Evolutionary conservation across 345 rosid genomes (phyloP).

Genomic region (Noccaea bulbosa): DNA sequence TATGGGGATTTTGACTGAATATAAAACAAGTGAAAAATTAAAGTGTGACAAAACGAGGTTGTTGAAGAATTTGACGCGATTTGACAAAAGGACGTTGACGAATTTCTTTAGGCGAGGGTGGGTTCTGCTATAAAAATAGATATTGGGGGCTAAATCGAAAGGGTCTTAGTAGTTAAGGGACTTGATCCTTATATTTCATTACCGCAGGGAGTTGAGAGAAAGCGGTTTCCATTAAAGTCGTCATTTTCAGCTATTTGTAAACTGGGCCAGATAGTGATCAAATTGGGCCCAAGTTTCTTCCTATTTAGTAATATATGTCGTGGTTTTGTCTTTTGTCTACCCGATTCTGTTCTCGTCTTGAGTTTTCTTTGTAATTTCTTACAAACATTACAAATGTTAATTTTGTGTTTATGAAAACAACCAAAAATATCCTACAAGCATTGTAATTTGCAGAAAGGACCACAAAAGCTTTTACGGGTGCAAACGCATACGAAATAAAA

Average conservation of each 20-base stretch:
- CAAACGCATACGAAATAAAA: slow-evolving; percentile 1
- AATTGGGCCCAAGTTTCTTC: slow-evolving; percentile 22
- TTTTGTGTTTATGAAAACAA: slow-evolving; percentile 7
- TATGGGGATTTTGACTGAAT: not conserved
- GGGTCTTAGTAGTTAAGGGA: slow-evolving; percentile 1
- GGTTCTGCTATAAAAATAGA: not conserved
- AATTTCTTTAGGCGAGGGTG: not conserved
- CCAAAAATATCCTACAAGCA: not conserved
- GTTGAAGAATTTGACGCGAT: slow-evolving; percentile 22
- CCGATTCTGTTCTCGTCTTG: slow-evolving; percentile 7
- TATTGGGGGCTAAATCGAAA: not conserved
- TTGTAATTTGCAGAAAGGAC: not conserved
- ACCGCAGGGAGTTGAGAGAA: not conserved
- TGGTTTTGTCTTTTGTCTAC: slow-evolving; percentile 9
- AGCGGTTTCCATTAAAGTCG: not conserved
- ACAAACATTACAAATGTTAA: not conserved
- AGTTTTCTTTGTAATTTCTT: not conserved
- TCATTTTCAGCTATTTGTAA: slow-evolving; percentile 33
- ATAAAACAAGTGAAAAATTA: not conserved
- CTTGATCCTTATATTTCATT: not conserved
- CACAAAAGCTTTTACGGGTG: not conserved
- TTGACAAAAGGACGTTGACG: slow-evolving; percentile 13
- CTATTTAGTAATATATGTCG: slow-evolving; percentile 29
- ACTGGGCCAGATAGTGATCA: slow-evolving; percentile 31
- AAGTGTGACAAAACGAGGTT: slow-evolving; percentile 28